Conservation (phyloP, 2,329 filamentous ascomycete genomes). For the Colletotrichum paranaense region DNA sequence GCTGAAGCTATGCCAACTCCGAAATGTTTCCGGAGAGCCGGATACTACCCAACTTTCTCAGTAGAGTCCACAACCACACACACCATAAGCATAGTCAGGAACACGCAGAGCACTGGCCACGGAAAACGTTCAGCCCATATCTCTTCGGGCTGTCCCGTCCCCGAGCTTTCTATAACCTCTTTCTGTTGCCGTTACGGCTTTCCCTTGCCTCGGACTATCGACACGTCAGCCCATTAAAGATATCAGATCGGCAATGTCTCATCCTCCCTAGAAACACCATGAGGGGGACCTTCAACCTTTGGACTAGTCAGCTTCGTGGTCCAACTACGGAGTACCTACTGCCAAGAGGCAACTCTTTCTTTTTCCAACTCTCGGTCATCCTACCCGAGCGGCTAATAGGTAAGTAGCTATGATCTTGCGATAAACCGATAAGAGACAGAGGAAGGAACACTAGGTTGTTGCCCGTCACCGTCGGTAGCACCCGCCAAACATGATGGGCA, state of each 20-base stretch:
- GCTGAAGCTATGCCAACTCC: background rate
- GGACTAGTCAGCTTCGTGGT: background rate
- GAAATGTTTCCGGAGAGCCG: background rate
- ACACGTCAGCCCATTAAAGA: constrained; percentile 12
- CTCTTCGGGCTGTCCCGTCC: constrained; percentile 5
- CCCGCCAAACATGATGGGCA: background rate
- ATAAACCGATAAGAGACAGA: background rate
- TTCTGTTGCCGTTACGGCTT: background rate
- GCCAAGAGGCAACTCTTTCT: background rate
- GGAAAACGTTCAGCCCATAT: background rate
- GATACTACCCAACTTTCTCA: background rate
- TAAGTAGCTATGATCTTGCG: background rate
- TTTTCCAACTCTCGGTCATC: background rate
- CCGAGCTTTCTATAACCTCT: background rate
- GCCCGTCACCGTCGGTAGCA: background rate
- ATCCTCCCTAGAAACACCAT: constrained; percentile 11
- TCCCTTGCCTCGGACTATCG: constrained; percentile 27
- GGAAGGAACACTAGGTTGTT: background rate
- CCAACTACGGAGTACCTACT: background rate
- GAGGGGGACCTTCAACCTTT: background rate
- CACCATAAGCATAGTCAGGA: background rate
- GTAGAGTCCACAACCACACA: background rate
- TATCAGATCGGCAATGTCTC: constrained; percentile 13
- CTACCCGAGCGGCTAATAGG: background rate
- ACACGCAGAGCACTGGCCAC: background rate